Evolutionary conservation across 768 basidiomycete species (phyloP).

Genomic region (Inosperma sp.): DNA sequence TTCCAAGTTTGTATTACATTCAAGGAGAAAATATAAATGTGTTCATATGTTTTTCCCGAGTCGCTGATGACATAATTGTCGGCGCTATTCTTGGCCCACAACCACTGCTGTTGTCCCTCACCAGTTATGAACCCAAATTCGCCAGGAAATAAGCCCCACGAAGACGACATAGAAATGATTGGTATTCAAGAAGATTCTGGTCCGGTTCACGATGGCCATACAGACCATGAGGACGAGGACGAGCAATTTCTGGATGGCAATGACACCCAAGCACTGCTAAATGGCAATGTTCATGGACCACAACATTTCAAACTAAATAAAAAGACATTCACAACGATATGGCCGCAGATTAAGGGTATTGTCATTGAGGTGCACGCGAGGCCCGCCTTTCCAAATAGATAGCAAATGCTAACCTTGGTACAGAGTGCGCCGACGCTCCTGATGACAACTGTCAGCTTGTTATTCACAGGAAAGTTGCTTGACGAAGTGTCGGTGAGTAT

Average conservation of each 20-base stretch:
- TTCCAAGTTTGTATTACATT: too few relatives aligned
- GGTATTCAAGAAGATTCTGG: constrained; percentile 22
- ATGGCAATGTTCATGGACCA: constrained; percentile 24
- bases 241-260: too few relatives aligned
- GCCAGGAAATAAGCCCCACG: constrained; percentile 26
- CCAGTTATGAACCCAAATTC: constrained; percentile 33
- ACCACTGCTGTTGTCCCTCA: not conserved
- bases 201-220: constrained; percentile 13
- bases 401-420: not conserved
- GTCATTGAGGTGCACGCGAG: constrained; percentile 63
- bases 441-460: constrained; percentile 73
- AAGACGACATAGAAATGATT: constrained; percentile 36
- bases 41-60: too few relatives aligned
- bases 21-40: too few relatives aligned
- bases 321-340: constrained; percentile 27
- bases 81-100: not conserved
- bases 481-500: constrained; percentile 77
- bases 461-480: constrained; percentile 89
- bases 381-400: too few relatives aligned
- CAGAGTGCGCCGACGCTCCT: constrained; percentile 87
- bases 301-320: constrained; percentile 24
- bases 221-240: constrained; percentile 35
- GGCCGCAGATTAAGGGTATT: constrained; percentile 57
- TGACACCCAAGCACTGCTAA: constrained; percentile 43
- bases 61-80: too few relatives aligned